These are phyloP conservation scores for Lanmaoa pseudosensibilis DNA, from an alignment of 768 basidiomycete species.

Conservation along the genomic window DNA sequence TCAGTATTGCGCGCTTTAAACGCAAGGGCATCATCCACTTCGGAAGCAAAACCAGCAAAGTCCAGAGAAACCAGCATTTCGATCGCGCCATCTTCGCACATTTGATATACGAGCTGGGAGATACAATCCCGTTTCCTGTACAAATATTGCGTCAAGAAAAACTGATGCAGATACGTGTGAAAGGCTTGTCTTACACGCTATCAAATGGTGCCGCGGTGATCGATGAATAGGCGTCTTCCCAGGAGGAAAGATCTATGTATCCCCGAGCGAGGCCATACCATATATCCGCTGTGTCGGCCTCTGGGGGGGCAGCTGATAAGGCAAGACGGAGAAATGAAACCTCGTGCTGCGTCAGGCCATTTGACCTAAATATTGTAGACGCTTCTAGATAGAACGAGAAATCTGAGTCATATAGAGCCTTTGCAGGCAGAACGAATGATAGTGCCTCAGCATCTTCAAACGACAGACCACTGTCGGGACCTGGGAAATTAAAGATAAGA, in stretches of 20 bases:
- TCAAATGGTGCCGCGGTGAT: conserved; percentile 74
- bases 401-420: conserved; percentile 55
- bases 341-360: conserved; percentile 55
- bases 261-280: conserved; percentile 82
- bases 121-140: conserved; percentile 79
- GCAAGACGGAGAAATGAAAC: conserved; percentile 78
- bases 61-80: conserved; percentile 77
- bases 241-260: conserved; percentile 67
- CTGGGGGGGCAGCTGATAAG: conserved; percentile 61
- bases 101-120: conserved; percentile 79
- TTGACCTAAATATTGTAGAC: conserved; percentile 69
- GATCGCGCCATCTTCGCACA: conserved; percentile 89
- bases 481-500: conserved; percentile 31
- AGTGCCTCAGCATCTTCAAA: conserved; percentile 67
- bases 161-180: conserved; percentile 5
- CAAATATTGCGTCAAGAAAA: conserved; percentile 10
- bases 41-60: conserved; percentile 80
- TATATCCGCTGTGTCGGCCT: conserved; percentile 59
- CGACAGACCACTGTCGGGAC: conserved; percentile 49
- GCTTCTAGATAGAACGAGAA: conserved; percentile 78
- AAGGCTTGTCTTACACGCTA: conserved; percentile 61
- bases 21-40: conserved; percentile 83
- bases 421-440: conserved; percentile 57
- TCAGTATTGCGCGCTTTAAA: conserved; percentile 96
- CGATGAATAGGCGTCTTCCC: conserved; percentile 85